Conservation (phyloP, 306 rosid species). For the Echinosophora koreensis region DNA sequence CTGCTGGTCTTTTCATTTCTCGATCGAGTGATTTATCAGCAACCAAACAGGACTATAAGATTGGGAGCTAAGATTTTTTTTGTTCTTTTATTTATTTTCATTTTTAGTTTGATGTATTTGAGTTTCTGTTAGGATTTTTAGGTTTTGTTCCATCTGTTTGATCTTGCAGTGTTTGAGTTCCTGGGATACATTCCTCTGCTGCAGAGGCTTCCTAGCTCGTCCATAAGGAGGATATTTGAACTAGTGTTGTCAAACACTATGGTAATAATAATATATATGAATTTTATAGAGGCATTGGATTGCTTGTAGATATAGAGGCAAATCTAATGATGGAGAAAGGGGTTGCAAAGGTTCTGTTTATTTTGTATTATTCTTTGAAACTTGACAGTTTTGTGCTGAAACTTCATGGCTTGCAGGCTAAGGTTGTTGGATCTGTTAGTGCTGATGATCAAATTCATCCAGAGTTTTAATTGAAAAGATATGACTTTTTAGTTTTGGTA, state of each 20-base stretch:
- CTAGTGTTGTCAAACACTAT: slow-evolving; percentile 65
- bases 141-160: slow-evolving; percentile 16
- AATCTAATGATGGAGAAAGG: background rate
- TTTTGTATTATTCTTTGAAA: background rate
- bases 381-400: slow-evolving; percentile 33
- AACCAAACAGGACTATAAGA: background rate
- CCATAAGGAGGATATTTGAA: slow-evolving; percentile 69
- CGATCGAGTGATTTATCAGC: background rate
- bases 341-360: slow-evolving; percentile 16
- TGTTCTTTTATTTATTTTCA: background rate
- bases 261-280: slow-evolving; percentile 46
- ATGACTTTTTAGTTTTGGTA: slow-evolving; percentile 88
- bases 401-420: slow-evolving; percentile 73
- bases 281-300: background rate
- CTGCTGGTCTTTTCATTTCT: background rate
- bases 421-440: slow-evolving; percentile 66
- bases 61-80: background rate
- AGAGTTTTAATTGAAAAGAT: slow-evolving; percentile 77
- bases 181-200: slow-evolving; percentile 81
- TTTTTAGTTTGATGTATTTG: slow-evolving; percentile 27
- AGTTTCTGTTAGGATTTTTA: slow-evolving; percentile 10
- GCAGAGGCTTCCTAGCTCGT: slow-evolving; percentile 82
- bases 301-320: slow-evolving; percentile 9
- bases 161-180: slow-evolving; percentile 79
- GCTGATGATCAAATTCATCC: slow-evolving; percentile 66